Percentiles rank a stretch among this genome's conserved stretches.
phyloP scores from a whole-genome alignment of 352 stramenopile species.

The Phytopythium vexans region DNA sequence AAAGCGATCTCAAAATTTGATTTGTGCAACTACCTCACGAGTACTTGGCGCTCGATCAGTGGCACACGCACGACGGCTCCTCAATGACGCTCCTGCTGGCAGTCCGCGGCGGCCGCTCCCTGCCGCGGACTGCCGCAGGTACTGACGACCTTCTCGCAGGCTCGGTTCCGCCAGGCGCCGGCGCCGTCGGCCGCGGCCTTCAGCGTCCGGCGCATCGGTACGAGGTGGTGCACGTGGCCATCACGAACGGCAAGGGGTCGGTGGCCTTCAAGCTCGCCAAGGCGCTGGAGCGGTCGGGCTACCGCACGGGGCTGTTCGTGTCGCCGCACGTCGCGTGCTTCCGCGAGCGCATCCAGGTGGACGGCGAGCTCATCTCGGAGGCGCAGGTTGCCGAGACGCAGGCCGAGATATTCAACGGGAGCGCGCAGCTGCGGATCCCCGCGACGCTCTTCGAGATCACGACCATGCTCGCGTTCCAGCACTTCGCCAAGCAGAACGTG shows the following conservation, averaged over 20 bases:
- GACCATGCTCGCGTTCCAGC: too few relatives aligned
- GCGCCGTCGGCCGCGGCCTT: constrained; percentile 1
- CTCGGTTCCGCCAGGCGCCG: constrained; percentile 52
- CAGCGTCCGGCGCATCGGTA: constrained; percentile 48
- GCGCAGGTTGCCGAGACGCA: too few relatives aligned
- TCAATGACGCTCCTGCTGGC: constrained; percentile 21
- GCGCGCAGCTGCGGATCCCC: too few relatives aligned
- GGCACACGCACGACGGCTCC: background rate
- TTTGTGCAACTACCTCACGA: constrained; percentile 18
- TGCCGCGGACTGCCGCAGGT: constrained; percentile 23
- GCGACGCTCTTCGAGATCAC: too few relatives aligned
- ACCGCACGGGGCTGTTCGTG: constrained; percentile 91
- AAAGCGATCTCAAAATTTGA: background rate
- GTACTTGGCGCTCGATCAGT: constrained; percentile 9
- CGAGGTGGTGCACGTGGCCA: constrained; percentile 94
- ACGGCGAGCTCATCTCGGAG: too few relatives aligned
- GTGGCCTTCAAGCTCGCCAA: constrained; percentile 86
- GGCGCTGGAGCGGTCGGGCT: constrained; percentile 87
- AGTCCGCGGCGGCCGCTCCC: constrained; percentile 4
- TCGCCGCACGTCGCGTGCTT: constrained; percentile 93
- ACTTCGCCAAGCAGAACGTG: too few relatives aligned
- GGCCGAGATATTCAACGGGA: too few relatives aligned
- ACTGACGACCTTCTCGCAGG: constrained; percentile 54
- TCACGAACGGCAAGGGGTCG: constrained; percentile 97
- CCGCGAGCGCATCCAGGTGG: too few relatives aligned